Percentiles rank a stretch among this genome's conserved stretches.
phyloP scores from a whole-genome alignment of 2,329 filamentous ascomycete species.

The Didymella lethalis region DNA sequence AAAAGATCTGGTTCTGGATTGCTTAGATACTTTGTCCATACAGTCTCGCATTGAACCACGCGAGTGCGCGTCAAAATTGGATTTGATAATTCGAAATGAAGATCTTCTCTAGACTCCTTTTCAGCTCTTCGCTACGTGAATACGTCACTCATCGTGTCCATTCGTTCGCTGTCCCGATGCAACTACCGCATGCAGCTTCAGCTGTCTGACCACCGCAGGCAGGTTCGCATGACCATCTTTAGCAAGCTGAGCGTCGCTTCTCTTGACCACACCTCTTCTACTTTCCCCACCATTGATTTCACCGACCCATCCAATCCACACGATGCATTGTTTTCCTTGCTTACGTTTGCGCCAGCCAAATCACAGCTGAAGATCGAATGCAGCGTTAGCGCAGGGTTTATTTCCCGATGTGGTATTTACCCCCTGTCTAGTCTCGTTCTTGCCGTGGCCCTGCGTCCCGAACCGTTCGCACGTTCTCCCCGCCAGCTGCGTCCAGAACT shows the following conservation, averaged over 20 bases:
- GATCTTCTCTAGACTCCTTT: neutral
- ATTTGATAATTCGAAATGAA: neutral
- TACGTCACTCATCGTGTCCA: neutral
- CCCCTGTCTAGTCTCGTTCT: slow-evolving; percentile 7
- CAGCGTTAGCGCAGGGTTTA: slow-evolving; percentile 6
- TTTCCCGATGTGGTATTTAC: neutral
- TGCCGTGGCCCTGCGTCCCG: slow-evolving; percentile 5
- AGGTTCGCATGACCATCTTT: neutral
- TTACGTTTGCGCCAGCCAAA: slow-evolving; percentile 14
- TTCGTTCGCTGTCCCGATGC: neutral
- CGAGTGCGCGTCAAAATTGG: slow-evolving; percentile 5
- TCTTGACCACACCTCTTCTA: neutral
- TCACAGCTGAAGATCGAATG: slow-evolving; percentile 10
- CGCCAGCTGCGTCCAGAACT: slow-evolving; percentile 8
- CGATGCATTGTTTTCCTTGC: slow-evolving; percentile 1
- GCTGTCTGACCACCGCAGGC: neutral
- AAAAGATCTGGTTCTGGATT: slow-evolving; percentile 50
- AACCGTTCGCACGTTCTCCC: slow-evolving; percentile 8
- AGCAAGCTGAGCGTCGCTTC: slow-evolving; percentile 5
- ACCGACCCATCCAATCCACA: slow-evolving; percentile 11
- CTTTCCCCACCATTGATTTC: neutral
- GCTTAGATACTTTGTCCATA: slow-evolving; percentile 31
- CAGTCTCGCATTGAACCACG: neutral
- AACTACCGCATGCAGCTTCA: neutral
- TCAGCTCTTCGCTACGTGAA: neutral